Conservation (phyloP, 2,329 filamentous ascomycete genomes). For the Leptodontidium sp. region DNA sequence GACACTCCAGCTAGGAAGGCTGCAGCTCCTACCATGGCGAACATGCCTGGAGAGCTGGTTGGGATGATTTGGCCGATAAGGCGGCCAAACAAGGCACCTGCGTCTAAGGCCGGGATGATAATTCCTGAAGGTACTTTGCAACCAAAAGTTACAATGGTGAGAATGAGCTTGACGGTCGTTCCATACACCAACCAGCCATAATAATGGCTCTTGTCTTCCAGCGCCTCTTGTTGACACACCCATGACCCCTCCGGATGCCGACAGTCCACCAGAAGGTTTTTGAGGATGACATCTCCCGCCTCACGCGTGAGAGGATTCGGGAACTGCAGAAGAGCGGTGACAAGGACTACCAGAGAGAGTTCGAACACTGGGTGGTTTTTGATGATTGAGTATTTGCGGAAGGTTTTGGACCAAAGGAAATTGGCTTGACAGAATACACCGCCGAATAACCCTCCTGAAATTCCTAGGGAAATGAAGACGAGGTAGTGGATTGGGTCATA, state of each 20-base stretch:
- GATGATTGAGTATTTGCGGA: conserved; percentile 60
- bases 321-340: conserved; percentile 62
- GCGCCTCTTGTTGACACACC: conserved; percentile 59
- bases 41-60: conserved; percentile 62
- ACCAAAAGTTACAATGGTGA: conserved; percentile 66
- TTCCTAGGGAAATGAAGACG: conserved; percentile 62
- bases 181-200: conserved; percentile 61
- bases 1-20: conserved; percentile 66
- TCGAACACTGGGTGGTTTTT: conserved; percentile 64
- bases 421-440: conserved; percentile 66
- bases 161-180: conserved; percentile 60
- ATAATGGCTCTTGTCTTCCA: conserved; percentile 52
- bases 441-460: conserved; percentile 66
- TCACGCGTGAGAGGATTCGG: conserved; percentile 63
- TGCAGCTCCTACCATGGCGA: conserved; percentile 67
- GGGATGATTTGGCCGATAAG: conserved; percentile 54
- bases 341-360: conserved; percentile 60
- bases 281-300: conserved; percentile 63
- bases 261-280: conserved; percentile 65
- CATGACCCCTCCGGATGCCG: conserved; percentile 50
- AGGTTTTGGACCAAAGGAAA: conserved; percentile 63
- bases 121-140: conserved; percentile 67
- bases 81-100: conserved; percentile 64
- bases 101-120: conserved; percentile 66
- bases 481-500: conserved; percentile 64